Conservation (phyloP, 192 early-diverging fungal genomes). For the Entrophospora sp. region DNA sequence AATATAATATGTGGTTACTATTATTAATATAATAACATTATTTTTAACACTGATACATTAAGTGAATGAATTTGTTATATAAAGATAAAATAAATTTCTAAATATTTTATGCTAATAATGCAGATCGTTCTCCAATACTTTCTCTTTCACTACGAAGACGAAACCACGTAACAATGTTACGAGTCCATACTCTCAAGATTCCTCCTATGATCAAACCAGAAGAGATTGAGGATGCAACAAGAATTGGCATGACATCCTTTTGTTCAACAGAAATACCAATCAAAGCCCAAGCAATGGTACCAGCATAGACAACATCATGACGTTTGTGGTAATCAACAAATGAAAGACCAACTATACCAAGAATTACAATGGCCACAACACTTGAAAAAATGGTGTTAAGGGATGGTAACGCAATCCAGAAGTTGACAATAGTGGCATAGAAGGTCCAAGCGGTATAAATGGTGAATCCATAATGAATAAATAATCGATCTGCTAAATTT, state of each 20-base stretch:
- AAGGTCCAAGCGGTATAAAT: slow-evolving; percentile 28
- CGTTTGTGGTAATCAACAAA: slow-evolving; percentile 31
- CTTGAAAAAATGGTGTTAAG: neutral
- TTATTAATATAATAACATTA: no score
- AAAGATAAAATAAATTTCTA: no score
- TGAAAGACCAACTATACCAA: slow-evolving; percentile 20
- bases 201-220: slow-evolving; percentile 14
- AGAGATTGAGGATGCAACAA: neutral
- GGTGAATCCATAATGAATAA: slow-evolving; percentile 35
- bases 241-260: neutral
- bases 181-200: neutral
- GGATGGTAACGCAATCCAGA: slow-evolving; percentile 13
- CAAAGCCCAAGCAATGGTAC: slow-evolving; percentile 29
- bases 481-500: slow-evolving; percentile 25
- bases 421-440: slow-evolving; percentile 20
- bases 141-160: neutral
- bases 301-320: slow-evolving; percentile 29
- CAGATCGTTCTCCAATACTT: neutral
- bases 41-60: no score
- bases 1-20: no score
- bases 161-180: neutral
- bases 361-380: neutral
- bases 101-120: neutral
- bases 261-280: neutral
- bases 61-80: no score